Evolutionary conservation across 495 filamentous ascomycete species (phyloP), one percentile per base, ranked within the genome.

Genomic region (Aspergillus hancockii): DNA sequence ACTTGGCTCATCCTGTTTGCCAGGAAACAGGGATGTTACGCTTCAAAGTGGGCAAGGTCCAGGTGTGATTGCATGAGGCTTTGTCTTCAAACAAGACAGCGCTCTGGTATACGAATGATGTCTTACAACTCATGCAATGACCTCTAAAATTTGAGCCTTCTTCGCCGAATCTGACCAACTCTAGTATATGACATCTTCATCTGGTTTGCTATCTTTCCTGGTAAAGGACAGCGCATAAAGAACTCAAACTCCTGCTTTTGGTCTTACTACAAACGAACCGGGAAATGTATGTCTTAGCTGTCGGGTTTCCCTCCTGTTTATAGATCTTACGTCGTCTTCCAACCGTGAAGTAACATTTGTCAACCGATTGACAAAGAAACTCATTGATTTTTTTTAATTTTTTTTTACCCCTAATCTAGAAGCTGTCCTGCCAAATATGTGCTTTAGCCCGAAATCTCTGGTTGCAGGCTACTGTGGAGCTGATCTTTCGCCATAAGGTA

Each of bases 251-350:
- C 19, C 25, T 28, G 25, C 25, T 28, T 28, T 28, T 28, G 25
- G 49, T 19, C 32, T 12, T 19, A 14, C 25, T n/a, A 6, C 18
- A 45, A n/a, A 21, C 38, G 30, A 30, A 54, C 14, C 32, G 23
- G 16, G 28, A 25, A 25, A 32, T 16, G 36, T 51, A 60, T 61
- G 64, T 58, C 52, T 61, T 55, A 50, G 60, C 59, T 49, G 28
- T 59, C 51, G 46, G 55, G 55, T 40, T 62, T 36, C 38, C 1
- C 45, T 28, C 19, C 36, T 16, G 45, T 43, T 60, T 63, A 57
- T 60, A 58, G 63, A 60, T 56, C 50, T 61, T 52, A 38, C 30
- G 40, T 18, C 10, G 16, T 61, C 54, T 63, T 38, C 58, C 54
- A 53, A 43, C n/a, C 22, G 12, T 16, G n/a, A 32, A 40, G 4